Percentiles rank a stretch among this genome's conserved stretches.
Conservation (phyloP, 345 rosid species). For the Corchorus capsularis region DNA sequence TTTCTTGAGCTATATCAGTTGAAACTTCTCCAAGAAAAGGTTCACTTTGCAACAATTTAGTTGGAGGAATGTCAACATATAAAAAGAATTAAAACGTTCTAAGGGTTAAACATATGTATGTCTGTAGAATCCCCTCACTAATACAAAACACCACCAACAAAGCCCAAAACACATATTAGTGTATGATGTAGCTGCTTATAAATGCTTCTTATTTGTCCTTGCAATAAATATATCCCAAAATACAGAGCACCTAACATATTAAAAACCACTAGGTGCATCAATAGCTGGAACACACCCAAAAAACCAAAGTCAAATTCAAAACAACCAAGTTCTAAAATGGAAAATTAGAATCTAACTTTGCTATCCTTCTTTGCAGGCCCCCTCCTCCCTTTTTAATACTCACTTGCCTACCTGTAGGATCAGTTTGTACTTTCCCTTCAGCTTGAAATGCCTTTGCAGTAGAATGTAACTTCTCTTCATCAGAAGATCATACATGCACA, state of each 20-base stretch:
- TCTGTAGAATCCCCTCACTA: not conserved
- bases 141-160: not conserved
- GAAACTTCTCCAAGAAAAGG: too few relatives aligned
- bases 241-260: too few relatives aligned
- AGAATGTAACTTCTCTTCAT: too few relatives aligned
- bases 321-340: constrained; percentile 16
- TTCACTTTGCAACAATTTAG: too few relatives aligned
- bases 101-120: too few relatives aligned
- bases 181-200: constrained; percentile 60
- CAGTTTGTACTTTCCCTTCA: constrained; percentile 64
- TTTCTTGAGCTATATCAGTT: too few relatives aligned
- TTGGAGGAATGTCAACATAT: too few relatives aligned
- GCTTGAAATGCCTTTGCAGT: constrained; percentile 66
- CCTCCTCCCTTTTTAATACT: too few relatives aligned
- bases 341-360: not conserved
- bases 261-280: constrained; percentile 69
- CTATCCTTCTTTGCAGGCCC: too few relatives aligned
- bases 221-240: constrained; percentile 74
- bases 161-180: constrained; percentile 40
- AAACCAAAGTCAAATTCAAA: constrained; percentile 3
- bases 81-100: too few relatives aligned
- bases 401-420: too few relatives aligned
- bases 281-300: constrained; percentile 44
- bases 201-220: constrained; percentile 56
- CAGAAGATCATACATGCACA: too few relatives aligned